phyloP scores from a whole-genome alignment of 441 rosid genomes.

The Rhodomyrtus psidioides region DNA sequence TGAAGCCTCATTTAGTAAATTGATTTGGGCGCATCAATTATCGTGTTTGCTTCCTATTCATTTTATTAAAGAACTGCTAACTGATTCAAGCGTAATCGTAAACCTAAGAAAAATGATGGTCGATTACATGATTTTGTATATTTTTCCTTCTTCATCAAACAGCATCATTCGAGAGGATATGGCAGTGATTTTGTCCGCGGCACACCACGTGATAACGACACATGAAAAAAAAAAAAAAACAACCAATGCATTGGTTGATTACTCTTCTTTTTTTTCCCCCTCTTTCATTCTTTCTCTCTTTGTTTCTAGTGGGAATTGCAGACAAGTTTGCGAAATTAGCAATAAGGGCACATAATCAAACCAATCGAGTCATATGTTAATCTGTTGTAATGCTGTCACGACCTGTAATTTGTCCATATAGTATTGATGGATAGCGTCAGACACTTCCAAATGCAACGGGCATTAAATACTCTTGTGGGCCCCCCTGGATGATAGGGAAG shows the following conservation, averaged over 20 bases:
- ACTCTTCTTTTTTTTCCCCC: neutral
- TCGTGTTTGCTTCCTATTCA: neutral
- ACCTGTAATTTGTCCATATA: neutral
- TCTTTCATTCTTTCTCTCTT: neutral
- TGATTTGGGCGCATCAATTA: neutral
- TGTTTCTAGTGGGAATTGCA: neutral
- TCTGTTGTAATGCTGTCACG: neutral
- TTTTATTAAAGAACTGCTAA: neutral
- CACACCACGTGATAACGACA: neutral
- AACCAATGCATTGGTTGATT: neutral
- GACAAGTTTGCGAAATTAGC: neutral
- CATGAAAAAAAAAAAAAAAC: neutral
- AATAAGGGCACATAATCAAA: neutral
- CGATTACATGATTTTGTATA: neutral
- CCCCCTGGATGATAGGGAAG: neutral
- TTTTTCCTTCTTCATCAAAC: neutral
- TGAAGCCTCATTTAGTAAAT: neutral
- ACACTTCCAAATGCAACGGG: neutral
- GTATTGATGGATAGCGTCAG: neutral
- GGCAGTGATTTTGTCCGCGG: neutral
- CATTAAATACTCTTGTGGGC: neutral
- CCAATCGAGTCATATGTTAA: too few species aligned
- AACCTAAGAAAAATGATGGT: neutral
- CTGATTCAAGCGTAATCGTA: neutral
- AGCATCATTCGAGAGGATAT: neutral